Evolutionary conservation across 495 filamentous ascomycete species (phyloP).

Genomic region (Penicillium malachiteum): DNA sequence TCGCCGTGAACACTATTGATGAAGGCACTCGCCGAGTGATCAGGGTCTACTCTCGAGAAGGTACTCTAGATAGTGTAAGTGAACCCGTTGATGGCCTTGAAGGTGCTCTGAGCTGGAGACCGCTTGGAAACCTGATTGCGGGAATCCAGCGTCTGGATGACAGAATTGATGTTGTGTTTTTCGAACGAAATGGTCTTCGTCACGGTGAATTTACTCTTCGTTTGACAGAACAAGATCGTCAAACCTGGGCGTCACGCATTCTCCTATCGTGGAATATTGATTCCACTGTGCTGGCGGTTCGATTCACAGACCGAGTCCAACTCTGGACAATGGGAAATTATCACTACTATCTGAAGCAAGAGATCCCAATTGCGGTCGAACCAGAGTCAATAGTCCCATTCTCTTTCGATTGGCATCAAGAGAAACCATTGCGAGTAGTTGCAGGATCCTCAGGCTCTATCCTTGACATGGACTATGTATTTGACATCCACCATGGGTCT

Average conservation of each 20-base stretch:
- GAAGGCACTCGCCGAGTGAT: slow-evolving; percentile 67
- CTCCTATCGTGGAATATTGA: slow-evolving; percentile 83
- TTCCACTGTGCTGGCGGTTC: slow-evolving; percentile 84
- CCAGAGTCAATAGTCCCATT: slow-evolving; percentile 25
- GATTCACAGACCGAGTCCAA: slow-evolving; percentile 71
- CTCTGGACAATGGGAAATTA: slow-evolving; percentile 98
- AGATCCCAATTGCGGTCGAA: slow-evolving; percentile 52
- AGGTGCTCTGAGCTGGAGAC: slow-evolving; percentile 85
- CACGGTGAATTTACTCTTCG: slow-evolving; percentile 88
- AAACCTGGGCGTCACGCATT: slow-evolving; percentile 58
- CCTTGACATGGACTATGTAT: slow-evolving; percentile 65
- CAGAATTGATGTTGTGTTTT: slow-evolving; percentile 83
- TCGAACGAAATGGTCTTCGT: slow-evolving; percentile 91
- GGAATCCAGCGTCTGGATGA: slow-evolving; percentile 71
- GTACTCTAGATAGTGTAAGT: slow-evolving; percentile 83
- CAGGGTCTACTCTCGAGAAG: slow-evolving; percentile 86
- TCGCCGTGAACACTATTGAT: slow-evolving; percentile 81
- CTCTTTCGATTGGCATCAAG: slow-evolving; percentile 75
- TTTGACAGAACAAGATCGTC: slow-evolving; percentile 55
- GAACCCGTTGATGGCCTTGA: slow-evolving; percentile 92
- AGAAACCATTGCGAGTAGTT: slow-evolving; percentile 68
- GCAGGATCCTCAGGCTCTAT: slow-evolving; percentile 49
- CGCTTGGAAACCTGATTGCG: slow-evolving; percentile 84
- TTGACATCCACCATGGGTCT: slow-evolving; percentile 65
- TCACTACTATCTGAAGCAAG: slow-evolving; percentile 98